Base-by-base conservation (phyloP, 2,329 filamentous ascomycete genomes). In the Dactylellina haptotyla region DNA sequence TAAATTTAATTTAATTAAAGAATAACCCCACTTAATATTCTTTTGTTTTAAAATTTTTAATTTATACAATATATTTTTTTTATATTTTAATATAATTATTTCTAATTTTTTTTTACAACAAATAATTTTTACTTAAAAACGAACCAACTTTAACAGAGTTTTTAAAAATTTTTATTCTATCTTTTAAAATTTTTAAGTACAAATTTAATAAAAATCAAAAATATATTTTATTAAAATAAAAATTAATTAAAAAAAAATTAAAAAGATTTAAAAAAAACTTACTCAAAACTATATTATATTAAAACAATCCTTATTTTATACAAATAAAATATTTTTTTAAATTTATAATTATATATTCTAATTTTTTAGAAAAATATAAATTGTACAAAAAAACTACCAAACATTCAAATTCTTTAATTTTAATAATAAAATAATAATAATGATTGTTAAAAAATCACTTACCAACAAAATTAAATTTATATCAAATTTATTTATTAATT, bases 1-100 rank as follows among this genome's bases (percentile, higher is more conserved):
- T 48, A 20, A 25, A 25, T 48, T 25, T 48, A 23, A 18, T 51
- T 9, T 51, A 51, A 51, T 51, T 51, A 28, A 30, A 51, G 16
- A 9, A 8, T 10, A 10, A 43, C n/a, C n/a, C 16, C n/a, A 43
- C 16, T 10, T 43, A 43, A 43, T 43, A 43, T 10, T 43, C 6
- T 10, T 43, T 43, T 10, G 4, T 43, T 16, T 10, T 43, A 43
- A 43, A 8, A 43, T 10, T 10, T 10, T 43, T 43, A 16, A 4
- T 43, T 43, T 9, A 43, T 43, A 10, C 16, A 43, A 43, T 43
- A 43, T 43, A 43, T 43, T 10, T 43, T 43, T 43, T 10, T 4
- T 10, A 10, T 43, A 9, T 43, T 43, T 10, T 43, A 43, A 43
- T 9, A 43, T 16, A 4, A 10, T 43, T 43, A 43, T 9, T 43